A percentile compares a stretch with the other conserved stretches of the same genome.
phyloP scores from a whole-genome alignment of 1,284 basidiomycete species.

The Melampsora americana region DNA sequence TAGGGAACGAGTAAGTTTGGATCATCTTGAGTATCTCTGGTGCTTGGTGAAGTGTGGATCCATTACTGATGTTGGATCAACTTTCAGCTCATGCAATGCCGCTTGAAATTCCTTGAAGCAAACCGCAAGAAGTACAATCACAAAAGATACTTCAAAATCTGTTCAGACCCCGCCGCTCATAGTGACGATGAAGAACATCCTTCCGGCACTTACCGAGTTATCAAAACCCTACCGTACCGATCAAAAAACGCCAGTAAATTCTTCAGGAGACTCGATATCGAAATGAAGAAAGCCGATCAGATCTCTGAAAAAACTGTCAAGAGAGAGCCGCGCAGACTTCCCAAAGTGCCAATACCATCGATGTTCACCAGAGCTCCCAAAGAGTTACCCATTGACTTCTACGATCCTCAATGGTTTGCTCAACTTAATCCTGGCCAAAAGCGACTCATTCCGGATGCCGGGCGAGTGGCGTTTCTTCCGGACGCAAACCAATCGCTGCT shows the following conservation, averaged over 20 bases:
- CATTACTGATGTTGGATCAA: background rate
- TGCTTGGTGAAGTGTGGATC: background rate
- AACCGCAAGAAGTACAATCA: conserved; percentile 8
- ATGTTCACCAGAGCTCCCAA: conserved; percentile 8
- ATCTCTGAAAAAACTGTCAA: background rate
- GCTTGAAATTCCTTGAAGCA: background rate
- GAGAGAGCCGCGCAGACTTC: background rate
- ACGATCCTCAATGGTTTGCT: conserved; percentile 17
- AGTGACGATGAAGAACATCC: conserved; percentile 17
- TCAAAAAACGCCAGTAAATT: conserved; percentile 23
- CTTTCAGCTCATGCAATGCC: background rate
- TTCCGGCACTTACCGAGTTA: background rate
- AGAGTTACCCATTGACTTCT: conserved; percentile 26
- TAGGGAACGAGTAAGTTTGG: background rate
- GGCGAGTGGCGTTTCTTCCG: conserved; percentile 16
- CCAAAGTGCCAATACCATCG: conserved; percentile 10
- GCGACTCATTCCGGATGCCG: background rate
- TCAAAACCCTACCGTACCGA: conserved; percentile 25
- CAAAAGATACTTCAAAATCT: conserved; percentile 3
- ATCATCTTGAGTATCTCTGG: background rate
- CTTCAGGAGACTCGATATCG: conserved; percentile 1
- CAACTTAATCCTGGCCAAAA: background rate
- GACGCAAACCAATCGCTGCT: background rate
- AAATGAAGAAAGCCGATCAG: conserved; percentile 15
- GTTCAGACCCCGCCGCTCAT: background rate